Base-by-base conservation (phyloP, 2,329 filamentous ascomycete species). In the Lecanosticta acicola region DNA sequence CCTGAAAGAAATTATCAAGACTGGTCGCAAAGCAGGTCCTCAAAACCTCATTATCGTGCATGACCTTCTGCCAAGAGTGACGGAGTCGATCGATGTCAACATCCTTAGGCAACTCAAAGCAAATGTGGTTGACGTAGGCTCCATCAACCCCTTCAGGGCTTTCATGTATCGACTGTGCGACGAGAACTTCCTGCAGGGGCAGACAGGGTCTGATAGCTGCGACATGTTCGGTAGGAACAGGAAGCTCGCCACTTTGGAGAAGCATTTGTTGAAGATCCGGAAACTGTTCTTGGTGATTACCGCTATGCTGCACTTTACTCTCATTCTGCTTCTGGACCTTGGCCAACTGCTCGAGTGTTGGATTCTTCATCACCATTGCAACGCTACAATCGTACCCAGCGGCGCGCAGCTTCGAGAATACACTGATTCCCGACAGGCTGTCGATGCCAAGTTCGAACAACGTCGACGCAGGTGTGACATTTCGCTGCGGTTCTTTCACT, bases 361-460 rank as follows among this genome's bases (percentile, higher is more conserved):
- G 46, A 41, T 51, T 49, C 33, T 37, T 48, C 46, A 51, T 49
- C 19, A 51, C 42, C 43, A 49, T 49, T 9, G 46, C 46, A 13
- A 46, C 46, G 26, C 49, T 51, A 36, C 46, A 49, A 11, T 46
- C 24, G 17, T 49, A 51, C 2, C 46, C 46, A 40, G 43, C 43
- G 14, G 20, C 39, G 16, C 46, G 46, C 11, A 51, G 49, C 18
- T 45, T 40, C 3, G 49, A 49, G 36, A 49, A 49, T 10, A 51
- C 46, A 37, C 36, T 46, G 33, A 53, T 50, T 7, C 47, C 50
- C 9, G 50, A 49, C 34, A 53, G 29, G 35, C 50, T 53, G 38
- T 53, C 50, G 16, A 53, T 53, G 3, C 50, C 50, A 8, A 53
- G 39, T 35, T 50, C 43, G 37, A 47, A 53, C 7, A 53, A 32